phyloP scores from a whole-genome alignment of 2,329 filamentous ascomycete genomes.

The Escovopsis weberi region DNA sequence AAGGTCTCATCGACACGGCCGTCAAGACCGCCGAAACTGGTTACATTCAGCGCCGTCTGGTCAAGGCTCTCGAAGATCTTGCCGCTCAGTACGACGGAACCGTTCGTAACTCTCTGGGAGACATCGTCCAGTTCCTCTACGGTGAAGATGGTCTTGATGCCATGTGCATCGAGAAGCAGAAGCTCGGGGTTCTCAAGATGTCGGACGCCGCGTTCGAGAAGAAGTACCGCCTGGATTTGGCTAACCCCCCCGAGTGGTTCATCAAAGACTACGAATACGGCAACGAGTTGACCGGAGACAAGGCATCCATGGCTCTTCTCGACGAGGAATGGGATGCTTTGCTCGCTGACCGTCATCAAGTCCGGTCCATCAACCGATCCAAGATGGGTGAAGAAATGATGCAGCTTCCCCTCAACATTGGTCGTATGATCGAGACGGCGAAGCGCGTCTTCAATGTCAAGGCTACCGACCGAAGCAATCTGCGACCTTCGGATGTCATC shows the following conservation, averaged over 20 bases:
- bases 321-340: slow-evolving; percentile 81
- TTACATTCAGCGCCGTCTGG: slow-evolving; percentile 95
- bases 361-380: slow-evolving; percentile 52
- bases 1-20: slow-evolving; percentile 98
- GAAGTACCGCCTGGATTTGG: slow-evolving; percentile 70
- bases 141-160: slow-evolving; percentile 95
- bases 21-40: slow-evolving; percentile 99
- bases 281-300: slow-evolving; percentile 72
- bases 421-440: slow-evolving; percentile 79
- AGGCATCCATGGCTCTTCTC: slow-evolving; percentile 71
- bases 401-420: slow-evolving; percentile 84
- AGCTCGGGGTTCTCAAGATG: slow-evolving; percentile 71
- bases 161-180: slow-evolving; percentile 84
- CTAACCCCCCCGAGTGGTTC: slow-evolving; percentile 45
- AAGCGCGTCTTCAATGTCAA: slow-evolving; percentile 86
- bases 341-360: slow-evolving; percentile 54
- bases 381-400: slow-evolving; percentile 71
- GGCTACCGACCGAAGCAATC: slow-evolving; percentile 69
- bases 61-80: slow-evolving; percentile 95
- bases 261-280: slow-evolving; percentile 53
- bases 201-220: slow-evolving; percentile 65
- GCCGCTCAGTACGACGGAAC: slow-evolving; percentile 97
- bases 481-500: slow-evolving; percentile 79
- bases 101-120: slow-evolving; percentile 89
- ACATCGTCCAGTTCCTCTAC: slow-evolving; percentile 94